Percentiles rank a stretch among this genome's conserved stretches.
These are phyloP conservation scores for Otatea glauca DNA, from an alignment of 176 grass and related monocot species.

Conservation along the genomic window DNA sequence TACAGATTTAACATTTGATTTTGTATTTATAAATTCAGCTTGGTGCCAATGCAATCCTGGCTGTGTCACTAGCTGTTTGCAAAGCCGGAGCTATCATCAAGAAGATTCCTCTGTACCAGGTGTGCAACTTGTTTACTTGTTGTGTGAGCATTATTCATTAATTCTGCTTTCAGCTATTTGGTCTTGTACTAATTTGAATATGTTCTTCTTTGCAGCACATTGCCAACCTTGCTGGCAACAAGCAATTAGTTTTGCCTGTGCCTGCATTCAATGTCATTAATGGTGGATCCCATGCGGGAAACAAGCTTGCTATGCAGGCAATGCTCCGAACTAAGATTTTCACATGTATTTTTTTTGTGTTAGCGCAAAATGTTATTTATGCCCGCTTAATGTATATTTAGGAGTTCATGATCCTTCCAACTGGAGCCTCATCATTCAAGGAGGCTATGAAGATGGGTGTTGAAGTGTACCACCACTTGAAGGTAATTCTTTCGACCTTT, in stretches of 20 bases:
- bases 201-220: slow-evolving; percentile 65
- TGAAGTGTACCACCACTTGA: no score
- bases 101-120: slow-evolving; percentile 80
- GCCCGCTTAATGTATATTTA: slow-evolving; percentile 13
- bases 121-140: background rate
- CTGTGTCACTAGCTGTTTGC: slow-evolving; percentile 83
- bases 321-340: background rate
- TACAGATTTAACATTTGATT: background rate
- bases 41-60: slow-evolving; percentile 82
- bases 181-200: background rate
- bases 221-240: slow-evolving; percentile 94
- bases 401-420: slow-evolving; percentile 99
- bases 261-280: slow-evolving; percentile 98
- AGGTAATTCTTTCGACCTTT: no score
- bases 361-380: background rate
- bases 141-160: background rate
- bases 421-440: slow-evolving; percentile 84
- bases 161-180: background rate
- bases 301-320: slow-evolving; percentile 98
- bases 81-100: slow-evolving; percentile 78
- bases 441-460: no score
- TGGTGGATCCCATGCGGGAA: slow-evolving; percentile 94
- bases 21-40: slow-evolving; percentile 47
- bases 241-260: slow-evolving; percentile 77
- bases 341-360: background rate